Conservation (phyloP, 257 asterid genomes). For the Nicotiana obtusifolia region DNA sequence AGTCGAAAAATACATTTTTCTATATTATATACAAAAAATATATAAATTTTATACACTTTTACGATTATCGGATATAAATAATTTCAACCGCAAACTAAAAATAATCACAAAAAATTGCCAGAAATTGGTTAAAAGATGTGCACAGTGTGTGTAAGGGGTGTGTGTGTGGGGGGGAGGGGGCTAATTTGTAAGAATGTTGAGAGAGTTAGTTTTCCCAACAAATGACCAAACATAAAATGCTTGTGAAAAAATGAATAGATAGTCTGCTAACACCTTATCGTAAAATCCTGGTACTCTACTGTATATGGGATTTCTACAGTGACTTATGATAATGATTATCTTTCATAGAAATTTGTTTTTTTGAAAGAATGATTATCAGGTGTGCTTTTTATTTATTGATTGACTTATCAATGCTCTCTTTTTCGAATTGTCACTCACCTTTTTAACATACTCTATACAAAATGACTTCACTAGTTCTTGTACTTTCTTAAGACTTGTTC, state of each 20-base stretch:
- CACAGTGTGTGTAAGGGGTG: too few species aligned
- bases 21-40: too few species aligned
- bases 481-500: slow-evolving; percentile 17
- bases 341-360: slow-evolving; percentile 23
- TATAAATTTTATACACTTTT: too few species aligned
- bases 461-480: slow-evolving; percentile 26
- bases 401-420: slow-evolving; percentile 48
- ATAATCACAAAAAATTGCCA: too few species aligned
- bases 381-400: slow-evolving; percentile 21
- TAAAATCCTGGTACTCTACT: slow-evolving; percentile 26
- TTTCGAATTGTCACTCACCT: slow-evolving; percentile 37
- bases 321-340: slow-evolving; percentile 46
- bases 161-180: too few species aligned
- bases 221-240: not conserved
- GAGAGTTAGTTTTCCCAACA: not conserved
- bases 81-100: too few species aligned
- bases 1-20: too few species aligned
- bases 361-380: slow-evolving; percentile 34
- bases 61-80: too few species aligned
- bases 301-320: slow-evolving; percentile 30
- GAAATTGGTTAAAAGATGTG: too few species aligned
- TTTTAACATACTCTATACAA: slow-evolving; percentile 13
- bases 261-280: not conserved
- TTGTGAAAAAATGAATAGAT: slow-evolving; percentile 6
- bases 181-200: not conserved